Percentiles rank a stretch among this genome's conserved stretches.
Conservation (phyloP, 768 basidiomycete genomes). For the Mycena pura region DNA sequence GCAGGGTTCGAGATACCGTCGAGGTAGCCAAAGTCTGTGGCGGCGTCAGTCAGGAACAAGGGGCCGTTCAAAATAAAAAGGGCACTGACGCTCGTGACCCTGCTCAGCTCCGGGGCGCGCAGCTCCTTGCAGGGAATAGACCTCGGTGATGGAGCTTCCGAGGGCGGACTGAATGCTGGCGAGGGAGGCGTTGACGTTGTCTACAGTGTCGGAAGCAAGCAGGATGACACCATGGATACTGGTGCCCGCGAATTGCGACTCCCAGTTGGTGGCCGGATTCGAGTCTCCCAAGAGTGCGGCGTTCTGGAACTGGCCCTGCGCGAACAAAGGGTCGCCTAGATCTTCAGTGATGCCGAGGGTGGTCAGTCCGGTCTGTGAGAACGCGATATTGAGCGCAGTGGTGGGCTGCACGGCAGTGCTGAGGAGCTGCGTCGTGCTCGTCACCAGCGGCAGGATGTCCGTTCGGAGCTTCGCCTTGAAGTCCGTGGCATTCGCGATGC, state of each 20-base stretch:
- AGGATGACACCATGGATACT: constrained; percentile 29
- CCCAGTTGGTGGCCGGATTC: constrained; percentile 25
- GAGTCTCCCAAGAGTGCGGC: constrained; percentile 19
- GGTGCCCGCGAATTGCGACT: constrained; percentile 14
- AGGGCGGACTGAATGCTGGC: constrained; percentile 13
- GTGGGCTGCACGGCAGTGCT: constrained; percentile 14
- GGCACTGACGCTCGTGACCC: constrained; percentile 38
- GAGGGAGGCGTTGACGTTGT: constrained; percentile 14
- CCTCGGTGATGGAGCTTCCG: constrained; percentile 14
- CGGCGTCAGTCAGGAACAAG: no score
- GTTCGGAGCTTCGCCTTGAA: constrained; percentile 27
- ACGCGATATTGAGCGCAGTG: constrained; percentile 33
- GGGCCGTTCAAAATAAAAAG: no score
- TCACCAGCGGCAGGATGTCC: constrained; percentile 21
- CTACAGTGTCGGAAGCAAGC: constrained; percentile 24
- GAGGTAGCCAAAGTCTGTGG: constrained; percentile 27
- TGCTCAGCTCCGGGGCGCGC: constrained; percentile 30
- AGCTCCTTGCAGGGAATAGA: constrained; percentile 24
- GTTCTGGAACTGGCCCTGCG: constrained; percentile 16
- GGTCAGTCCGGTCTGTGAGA: constrained; percentile 25
- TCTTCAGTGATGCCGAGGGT: constrained; percentile 20
- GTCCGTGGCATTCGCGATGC: constrained; percentile 20
- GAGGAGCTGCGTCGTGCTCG: constrained; percentile 23
- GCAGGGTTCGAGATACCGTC: constrained; percentile 31
- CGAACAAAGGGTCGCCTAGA: constrained; percentile 20